Percentiles rank a stretch among this genome's conserved stretches.
Evolutionary conservation across 345 rosid genomes (phyloP).

Genomic region (Turritis glabra): DNA sequence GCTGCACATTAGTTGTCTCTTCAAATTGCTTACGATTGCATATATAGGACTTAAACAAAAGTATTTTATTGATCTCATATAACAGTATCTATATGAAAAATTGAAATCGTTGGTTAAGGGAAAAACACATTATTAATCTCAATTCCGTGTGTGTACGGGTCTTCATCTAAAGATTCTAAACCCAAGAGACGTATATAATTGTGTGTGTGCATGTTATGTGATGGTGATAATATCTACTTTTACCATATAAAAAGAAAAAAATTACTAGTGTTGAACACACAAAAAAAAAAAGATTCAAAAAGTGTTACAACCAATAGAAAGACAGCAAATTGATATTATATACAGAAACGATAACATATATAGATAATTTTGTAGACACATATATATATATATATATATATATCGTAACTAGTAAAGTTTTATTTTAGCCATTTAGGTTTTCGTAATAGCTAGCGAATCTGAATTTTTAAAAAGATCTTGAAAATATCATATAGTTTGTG

Average conservation of each 20-base stretch:
- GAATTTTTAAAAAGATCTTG: neutral
- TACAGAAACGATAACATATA: neutral
- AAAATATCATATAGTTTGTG: neutral
- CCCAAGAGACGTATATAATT: too few relatives aligned
- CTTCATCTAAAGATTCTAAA: too few relatives aligned
- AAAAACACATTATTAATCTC: neutral
- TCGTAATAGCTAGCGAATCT: slow-evolving; percentile 7
- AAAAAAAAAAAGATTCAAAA: neutral
- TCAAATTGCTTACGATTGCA: slow-evolving; percentile 37
- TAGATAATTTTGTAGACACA: neutral
- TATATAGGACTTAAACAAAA: slow-evolving; percentile 3
- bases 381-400: too few relatives aligned
- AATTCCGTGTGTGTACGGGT: neutral
- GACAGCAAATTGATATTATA: neutral
- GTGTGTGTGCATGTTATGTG: neutral
- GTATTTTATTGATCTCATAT: neutral
- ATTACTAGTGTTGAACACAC: too few relatives aligned
- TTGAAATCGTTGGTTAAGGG: neutral
- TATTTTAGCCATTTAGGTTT: neutral
- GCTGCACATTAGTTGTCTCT: slow-evolving; percentile 39
- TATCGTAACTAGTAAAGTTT: neutral
- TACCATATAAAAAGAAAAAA: neutral
- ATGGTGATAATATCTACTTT: neutral
- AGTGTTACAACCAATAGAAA: neutral
- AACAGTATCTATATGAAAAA: neutral